Base-by-base conservation (phyloP, 1,139 yeast genomes). In the Suhomyces yuchorum region DNA sequence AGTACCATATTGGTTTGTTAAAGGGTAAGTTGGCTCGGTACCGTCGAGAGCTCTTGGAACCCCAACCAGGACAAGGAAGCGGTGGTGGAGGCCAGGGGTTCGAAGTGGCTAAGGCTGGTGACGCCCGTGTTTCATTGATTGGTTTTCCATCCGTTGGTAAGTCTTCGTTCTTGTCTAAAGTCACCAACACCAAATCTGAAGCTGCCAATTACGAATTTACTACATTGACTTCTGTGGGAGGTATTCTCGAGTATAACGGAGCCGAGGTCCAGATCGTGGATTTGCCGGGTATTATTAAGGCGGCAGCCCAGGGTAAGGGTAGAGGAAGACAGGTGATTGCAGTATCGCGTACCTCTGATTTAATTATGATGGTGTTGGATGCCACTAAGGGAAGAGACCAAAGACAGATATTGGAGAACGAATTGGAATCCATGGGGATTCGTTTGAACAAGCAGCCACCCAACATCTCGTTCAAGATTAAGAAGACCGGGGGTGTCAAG, bases 111-210 rank as follows among this genome's bases (percentile, higher is more conserved):
- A 93, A 93, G 65, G 87, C 95, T 30, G 99, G 99, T 24, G 97
- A 92, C 74, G 98, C 98, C 0, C 78, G 99, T 56, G 97, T 90
- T 1, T 96, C 96, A 15, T 75, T 93, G 47, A 92, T 93, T 68
- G 99, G 99, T 43, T 93, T 92, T 67, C 99, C 99, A 9, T 91
- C 97, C 3, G 99, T 93, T 22, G 99, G 99, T 66, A 93, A 93
- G 64, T 91, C 97, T 1, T 89, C 97, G 1, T 81, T 93, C 56
- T 74, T 93, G 50, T 84, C 89, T 19, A 84, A 89, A 62, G 88
- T 93, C 47, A 93, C 99, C 38, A 87, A 87, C 59, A 93, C 98
- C 4, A 89, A 90, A 66, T 87, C 97, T 1, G 98, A 91, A 65
- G 88, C 96, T 46, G 99, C 99, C 12, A 88, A 85, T 51, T 93